Evolutionary conservation across 2,329 filamentous ascomycete genomes (phyloP), one percentile per base, ranked within the genome.

Genomic region (Ophiocordyceps camponoti-leonardi): DNA sequence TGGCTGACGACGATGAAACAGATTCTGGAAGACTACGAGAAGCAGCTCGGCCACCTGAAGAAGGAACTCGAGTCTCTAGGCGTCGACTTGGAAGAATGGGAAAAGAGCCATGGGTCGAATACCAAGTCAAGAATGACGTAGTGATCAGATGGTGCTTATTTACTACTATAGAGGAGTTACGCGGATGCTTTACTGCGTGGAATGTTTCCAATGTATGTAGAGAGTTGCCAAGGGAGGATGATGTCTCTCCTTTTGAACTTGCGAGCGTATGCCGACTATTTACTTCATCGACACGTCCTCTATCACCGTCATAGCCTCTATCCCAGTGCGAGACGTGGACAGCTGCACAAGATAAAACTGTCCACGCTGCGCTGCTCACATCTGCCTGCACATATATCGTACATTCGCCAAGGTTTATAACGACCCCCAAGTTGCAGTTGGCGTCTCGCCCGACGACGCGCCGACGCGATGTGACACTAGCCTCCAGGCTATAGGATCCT

Each of bases 21-120:
- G 82, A 81, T 90, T 42, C 64, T 90, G 54, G 80, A 83, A 55
- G 83, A 87, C 57, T 90, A 88, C 60, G 81, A 88, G 59, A 83
- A 80, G 59, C 84, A 90, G 65, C 69, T 92, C 31, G 69, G 75
- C 56, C 81, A 88, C 58, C 67, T 93, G 50, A 83, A 79, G 62
- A 81, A 79, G 58, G 81, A 86, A 58, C 67, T 81, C 14, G 79
- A 82, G 57, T 69, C 74, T 44, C 67, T 79, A 51, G 73, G 73
- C 53, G 67, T 70, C 40, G 75, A 77, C 49, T 77, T 71, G 48
- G 65, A 68, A 13, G 64, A 69, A 23, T 77, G 73, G 72, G 69
- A 75, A 51, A 68, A 67, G 55, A 69, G 68, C 49, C 65, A 67
- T 45, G 64, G 64, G 50, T 61, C 65, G 13, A 53, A 58, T 22